Percentiles rank a stretch among this genome's conserved stretches.
These are phyloP conservation scores for Nadsonia commutata DNA, from an alignment of 1,139 yeast species.

Conservation along the genomic window DNA sequence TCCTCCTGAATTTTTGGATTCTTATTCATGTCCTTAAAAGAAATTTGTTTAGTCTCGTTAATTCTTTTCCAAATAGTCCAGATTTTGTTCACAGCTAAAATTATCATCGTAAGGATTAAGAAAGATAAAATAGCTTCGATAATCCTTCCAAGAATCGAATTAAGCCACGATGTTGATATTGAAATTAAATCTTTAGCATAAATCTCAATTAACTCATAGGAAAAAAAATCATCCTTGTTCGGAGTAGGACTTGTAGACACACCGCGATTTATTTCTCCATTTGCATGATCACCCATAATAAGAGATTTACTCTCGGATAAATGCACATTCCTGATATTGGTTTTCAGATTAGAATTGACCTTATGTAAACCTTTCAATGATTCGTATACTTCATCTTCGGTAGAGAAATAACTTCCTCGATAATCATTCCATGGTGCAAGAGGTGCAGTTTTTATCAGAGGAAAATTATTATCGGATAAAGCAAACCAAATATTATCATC, in stretches of 20 bases:
- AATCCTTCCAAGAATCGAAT: not conserved
- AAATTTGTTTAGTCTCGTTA: too few relatives aligned
- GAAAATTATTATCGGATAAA: constrained; percentile 61
- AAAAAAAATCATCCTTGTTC: not conserved
- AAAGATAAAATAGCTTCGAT: not conserved
- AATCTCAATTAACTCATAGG: not conserved
- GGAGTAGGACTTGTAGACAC: not conserved
- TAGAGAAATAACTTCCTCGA: constrained; percentile 5
- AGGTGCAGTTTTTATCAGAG: constrained; percentile 68
- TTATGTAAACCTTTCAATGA: constrained; percentile 26
- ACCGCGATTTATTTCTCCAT: too few relatives aligned
- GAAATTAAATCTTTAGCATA: not conserved
- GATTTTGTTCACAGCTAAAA: not conserved
- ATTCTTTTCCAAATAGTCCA: constrained; percentile 13
- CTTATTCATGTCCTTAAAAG: too few relatives aligned
- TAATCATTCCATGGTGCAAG: constrained; percentile 32
- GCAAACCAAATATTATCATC: constrained; percentile 73
- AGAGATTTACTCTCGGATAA: too few relatives aligned
- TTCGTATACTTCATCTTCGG: not conserved
- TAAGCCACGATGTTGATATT: not conserved
- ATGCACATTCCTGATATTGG: too few relatives aligned
- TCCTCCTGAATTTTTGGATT: too few relatives aligned
- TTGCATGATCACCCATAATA: too few relatives aligned
- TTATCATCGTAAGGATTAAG: not conserved
- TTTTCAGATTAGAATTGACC: not conserved